Evolutionary conservation across 1,284 basidiomycete genomes (phyloP).

Genomic region (Pseudomicrostroma phylloplanum): DNA sequence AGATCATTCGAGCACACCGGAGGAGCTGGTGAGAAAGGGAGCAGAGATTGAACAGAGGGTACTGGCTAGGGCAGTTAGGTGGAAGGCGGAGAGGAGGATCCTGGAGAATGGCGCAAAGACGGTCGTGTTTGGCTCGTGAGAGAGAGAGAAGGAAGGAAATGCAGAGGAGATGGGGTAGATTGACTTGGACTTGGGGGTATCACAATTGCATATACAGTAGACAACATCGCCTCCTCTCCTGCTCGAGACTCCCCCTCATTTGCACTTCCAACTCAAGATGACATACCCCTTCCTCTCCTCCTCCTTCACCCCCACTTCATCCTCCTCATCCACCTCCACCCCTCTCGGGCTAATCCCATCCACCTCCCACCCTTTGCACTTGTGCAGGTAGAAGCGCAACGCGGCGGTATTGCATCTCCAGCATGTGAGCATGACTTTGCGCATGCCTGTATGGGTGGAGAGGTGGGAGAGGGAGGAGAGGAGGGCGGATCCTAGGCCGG

Average conservation of each 20-base stretch:
- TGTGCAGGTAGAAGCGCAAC: not conserved
- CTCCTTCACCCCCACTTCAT: not conserved
- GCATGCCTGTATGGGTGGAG: not conserved
- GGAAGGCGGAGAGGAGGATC: conserved; percentile 43
- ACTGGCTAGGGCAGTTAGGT: conserved; percentile 42
- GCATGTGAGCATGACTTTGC: not conserved
- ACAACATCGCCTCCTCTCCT: too few species aligned
- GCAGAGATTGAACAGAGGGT: conserved; percentile 43
- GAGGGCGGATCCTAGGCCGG: not conserved
- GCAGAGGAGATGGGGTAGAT: too few species aligned
- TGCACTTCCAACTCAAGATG: not conserved
- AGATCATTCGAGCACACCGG: conserved; percentile 36
- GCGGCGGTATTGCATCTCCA: not conserved
- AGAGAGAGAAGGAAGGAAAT: too few species aligned
- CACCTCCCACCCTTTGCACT: not conserved
- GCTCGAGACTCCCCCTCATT: too few species aligned
- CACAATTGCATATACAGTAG: too few species aligned
- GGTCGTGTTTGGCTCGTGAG: not conserved
- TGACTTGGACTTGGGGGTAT: too few species aligned
- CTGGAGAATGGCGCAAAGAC: conserved; percentile 43
- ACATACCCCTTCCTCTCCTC: not conserved
- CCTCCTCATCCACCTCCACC: not conserved
- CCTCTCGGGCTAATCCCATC: not conserved
- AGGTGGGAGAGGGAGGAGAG: not conserved
- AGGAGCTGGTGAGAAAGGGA: conserved; percentile 36